phyloP scores from a whole-genome alignment of 2,329 filamentous ascomycete genomes.

The Aaosphaeria pasadenensis region DNA sequence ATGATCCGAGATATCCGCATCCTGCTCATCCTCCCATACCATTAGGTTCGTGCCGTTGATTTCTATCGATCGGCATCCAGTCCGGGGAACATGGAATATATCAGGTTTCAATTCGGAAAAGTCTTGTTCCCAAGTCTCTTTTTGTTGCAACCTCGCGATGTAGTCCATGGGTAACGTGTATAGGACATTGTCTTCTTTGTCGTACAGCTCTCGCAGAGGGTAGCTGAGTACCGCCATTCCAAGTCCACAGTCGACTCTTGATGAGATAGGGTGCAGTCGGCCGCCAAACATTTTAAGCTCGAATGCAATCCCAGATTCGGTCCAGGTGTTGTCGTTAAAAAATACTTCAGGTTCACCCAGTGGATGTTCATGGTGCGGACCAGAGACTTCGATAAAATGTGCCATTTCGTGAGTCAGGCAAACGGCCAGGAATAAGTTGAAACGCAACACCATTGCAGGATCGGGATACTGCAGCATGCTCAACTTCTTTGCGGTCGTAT shows the following conservation, averaged over 20 bases:
- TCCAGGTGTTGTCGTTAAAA: conserved; percentile 39
- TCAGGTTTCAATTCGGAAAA: conserved; percentile 18
- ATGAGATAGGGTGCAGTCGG: conserved; percentile 36
- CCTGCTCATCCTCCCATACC: conserved; percentile 40
- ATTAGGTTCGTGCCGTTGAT: conserved; percentile 38
- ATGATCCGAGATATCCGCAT: conserved; percentile 37
- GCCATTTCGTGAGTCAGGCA: conserved; percentile 39
- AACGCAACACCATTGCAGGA: conserved; percentile 39
- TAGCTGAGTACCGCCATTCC: conserved; percentile 36
- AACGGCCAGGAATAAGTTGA: conserved; percentile 39
- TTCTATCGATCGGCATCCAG: conserved; percentile 33
- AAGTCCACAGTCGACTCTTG: conserved; percentile 37
- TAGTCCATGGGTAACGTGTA: conserved; percentile 41
- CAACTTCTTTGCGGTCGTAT: conserved; percentile 39
- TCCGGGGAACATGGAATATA: conserved; percentile 37
- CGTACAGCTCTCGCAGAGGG: conserved; percentile 33
- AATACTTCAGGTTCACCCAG: conserved; percentile 37
- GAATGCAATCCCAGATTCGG: conserved; percentile 38
- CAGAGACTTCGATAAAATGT: conserved; percentile 40
- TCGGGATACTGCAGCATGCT: conserved; percentile 35
- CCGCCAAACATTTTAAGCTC: conserved; percentile 39
- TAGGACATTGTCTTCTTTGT: conserved; percentile 35
- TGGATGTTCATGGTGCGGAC: conserved; percentile 33
- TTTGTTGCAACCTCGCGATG: conserved; percentile 35
- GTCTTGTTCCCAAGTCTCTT: conserved; percentile 36